phyloP scores from a whole-genome alignment of 1,284 basidiomycete genomes.

The Ceratobasidium papillatum region DNA sequence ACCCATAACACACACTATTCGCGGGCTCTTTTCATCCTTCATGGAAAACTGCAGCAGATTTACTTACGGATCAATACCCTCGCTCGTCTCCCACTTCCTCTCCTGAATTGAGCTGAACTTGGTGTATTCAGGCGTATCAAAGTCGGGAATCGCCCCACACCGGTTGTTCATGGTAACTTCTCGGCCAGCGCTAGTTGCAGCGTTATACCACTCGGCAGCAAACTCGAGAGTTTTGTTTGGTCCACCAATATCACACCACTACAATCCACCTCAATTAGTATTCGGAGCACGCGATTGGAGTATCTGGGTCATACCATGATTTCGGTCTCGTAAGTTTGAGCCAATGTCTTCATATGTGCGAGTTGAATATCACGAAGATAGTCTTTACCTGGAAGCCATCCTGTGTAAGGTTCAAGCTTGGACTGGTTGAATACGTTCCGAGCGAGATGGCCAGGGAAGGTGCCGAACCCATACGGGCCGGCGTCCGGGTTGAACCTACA shows the following conservation, averaged over 20 bases:
- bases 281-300: background rate
- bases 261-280: background rate
- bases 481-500: constrained; percentile 64
- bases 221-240: constrained; percentile 61
- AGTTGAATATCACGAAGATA: constrained; percentile 63
- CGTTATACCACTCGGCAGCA: constrained; percentile 62
- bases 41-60: background rate
- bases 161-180: constrained; percentile 68
- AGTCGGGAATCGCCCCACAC: constrained; percentile 45
- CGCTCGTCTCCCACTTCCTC: constrained; percentile 65
- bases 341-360: constrained; percentile 66
- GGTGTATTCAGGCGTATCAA: constrained; percentile 67
- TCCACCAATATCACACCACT: constrained; percentile 70
- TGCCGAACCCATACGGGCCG: constrained; percentile 59
- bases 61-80: constrained; percentile 51
- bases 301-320: constrained; percentile 58
- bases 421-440: constrained; percentile 61
- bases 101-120: constrained; percentile 61
- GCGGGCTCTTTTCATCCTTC: background rate
- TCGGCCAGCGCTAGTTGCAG: constrained; percentile 58
- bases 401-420: constrained; percentile 64
- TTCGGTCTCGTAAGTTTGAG: constrained; percentile 61
- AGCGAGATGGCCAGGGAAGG: constrained; percentile 64
- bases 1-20: constrained; percentile 48
- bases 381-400: constrained; percentile 60